Evolutionary conservation across 495 filamentous ascomycete species (phyloP), one percentile per base, ranked within the genome.

Genomic region (Penicillium flavigenum): DNA sequence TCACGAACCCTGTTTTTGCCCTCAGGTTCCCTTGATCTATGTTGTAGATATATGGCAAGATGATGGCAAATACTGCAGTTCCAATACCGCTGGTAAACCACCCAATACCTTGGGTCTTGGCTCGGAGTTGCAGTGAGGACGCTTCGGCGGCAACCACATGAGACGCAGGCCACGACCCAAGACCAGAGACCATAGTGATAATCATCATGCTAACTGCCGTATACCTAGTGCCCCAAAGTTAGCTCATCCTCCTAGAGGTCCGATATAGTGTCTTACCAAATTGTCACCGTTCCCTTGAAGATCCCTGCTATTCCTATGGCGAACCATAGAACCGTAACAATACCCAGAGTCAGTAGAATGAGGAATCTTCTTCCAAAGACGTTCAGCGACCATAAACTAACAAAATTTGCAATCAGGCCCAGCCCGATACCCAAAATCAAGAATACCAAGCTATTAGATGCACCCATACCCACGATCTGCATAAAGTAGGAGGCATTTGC

Each of bases 11-110:
- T 0, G 66, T 76, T 42, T 70, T 71, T 1, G 64, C 69, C 0
- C 60, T 46, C 5, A 74, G 59, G 4, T 68, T 59, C 0, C 69
- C 69, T 38, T 64, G 24, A 20, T 74, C 72, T 1, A 61, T 22
- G 20, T 75, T 75, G 27, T 73, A 75, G 0, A 72, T 68, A 47
- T 75, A 75, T 0, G 71, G 71, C 36, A 75, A 38, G 8, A 71
- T 62, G 5, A 73, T 53, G 0, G 67, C 63, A 12, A 72, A 68
- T 0, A 69, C 58, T 0, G 62, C 68, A 5, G 60, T 70, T 0
- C 66, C 54, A 11, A 71, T 38, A 2, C 69, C 63, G 12, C 62
- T 67, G 0, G 61, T 54, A 10, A 75, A 65, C 66, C 71, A 74
- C 4, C 71, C 71, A 38, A 75, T 58, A 9, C 71, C 72, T 42